phyloP scores from a whole-genome alignment of 352 stramenopile species.

The Globisporangium mamillatum region DNA sequence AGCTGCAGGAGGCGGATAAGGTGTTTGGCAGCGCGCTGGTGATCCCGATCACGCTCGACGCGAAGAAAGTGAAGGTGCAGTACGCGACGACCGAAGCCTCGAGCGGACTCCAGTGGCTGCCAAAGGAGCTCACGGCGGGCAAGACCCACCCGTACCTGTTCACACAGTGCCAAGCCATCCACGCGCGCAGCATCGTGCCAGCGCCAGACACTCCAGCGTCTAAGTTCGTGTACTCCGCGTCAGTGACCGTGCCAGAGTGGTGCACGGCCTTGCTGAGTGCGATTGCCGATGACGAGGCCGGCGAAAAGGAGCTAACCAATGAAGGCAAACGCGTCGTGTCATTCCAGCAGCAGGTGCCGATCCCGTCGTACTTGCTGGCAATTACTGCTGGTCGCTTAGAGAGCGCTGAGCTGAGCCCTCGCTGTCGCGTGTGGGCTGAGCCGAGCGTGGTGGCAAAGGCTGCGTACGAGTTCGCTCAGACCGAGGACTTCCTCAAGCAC shows the following conservation, averaged over 20 bases:
- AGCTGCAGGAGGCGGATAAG: conserved; percentile 28
- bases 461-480: conserved; percentile 94
- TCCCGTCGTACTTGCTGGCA: conserved; percentile 95
- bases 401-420: conserved; percentile 82
- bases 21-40: conserved; percentile 71
- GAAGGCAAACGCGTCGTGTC: conserved; percentile 6
- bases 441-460: conserved; percentile 90
- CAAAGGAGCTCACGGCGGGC: conserved; percentile 91
- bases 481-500: conserved; percentile 90
- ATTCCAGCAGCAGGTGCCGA: conserved; percentile 87
- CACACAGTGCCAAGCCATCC: conserved; percentile 94
- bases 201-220: conserved; percentile 92
- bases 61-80: conserved; percentile 46
- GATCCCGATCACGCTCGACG: conserved; percentile 38
- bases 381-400: conserved; percentile 91
- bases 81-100: conserved; percentile 26
- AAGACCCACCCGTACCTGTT: conserved; percentile 95
- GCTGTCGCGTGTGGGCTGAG: conserved; percentile 93
- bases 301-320: neutral
- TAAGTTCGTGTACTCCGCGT: conserved; percentile 95
- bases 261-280: conserved; percentile 93
- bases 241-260: conserved; percentile 89
- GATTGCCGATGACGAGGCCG: conserved; percentile 25
- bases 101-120: conserved; percentile 89
- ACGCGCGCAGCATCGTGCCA: conserved; percentile 94